Evolutionary conservation across 257 asterid genomes (phyloP).

Genomic region (Prunella vulgaris): DNA sequence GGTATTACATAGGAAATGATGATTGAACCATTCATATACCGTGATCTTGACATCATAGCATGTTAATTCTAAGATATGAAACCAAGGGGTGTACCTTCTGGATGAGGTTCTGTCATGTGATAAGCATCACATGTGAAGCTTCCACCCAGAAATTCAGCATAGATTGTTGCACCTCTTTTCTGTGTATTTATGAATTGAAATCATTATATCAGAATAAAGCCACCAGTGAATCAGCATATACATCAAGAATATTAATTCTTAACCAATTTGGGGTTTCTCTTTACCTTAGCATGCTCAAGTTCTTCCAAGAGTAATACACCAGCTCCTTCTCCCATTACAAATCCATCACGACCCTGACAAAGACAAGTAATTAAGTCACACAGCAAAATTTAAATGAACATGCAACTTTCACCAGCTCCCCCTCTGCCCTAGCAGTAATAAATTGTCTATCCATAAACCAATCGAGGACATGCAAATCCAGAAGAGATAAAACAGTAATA

Average conservation of each 20-base stretch:
- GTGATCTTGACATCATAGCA: background rate
- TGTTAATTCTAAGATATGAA: constrained; percentile 18
- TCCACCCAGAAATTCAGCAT: constrained; percentile 97
- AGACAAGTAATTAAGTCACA: constrained; percentile 7
- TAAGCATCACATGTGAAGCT: constrained; percentile 97
- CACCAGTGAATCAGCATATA: background rate
- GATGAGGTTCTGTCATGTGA: constrained; percentile 99
- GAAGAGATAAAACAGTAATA: constrained; percentile 1
- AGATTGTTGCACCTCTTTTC: constrained; percentile 91
- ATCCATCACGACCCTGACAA: constrained; percentile 87
- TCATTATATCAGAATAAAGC: constrained; percentile 13
- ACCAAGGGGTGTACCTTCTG: constrained; percentile 55
- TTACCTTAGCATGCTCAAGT: constrained; percentile 95
- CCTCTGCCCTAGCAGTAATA: constrained; percentile 1
- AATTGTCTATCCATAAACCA: background rate
- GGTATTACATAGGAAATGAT: background rate
- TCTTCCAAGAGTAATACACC: constrained; percentile 93
- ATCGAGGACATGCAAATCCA: background rate
- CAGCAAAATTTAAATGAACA: background rate
- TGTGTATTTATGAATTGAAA: constrained; percentile 30
- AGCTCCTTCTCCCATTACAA: constrained; percentile 99
- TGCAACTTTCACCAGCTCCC: constrained; percentile 1
- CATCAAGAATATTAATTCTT: background rate
- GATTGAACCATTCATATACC: background rate
- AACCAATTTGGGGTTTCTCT: constrained; percentile 10